Percentiles rank a stretch among this genome's conserved stretches.
phyloP scores from a whole-genome alignment of 768 basidiomycete genomes.

The Lentinula detonsa region DNA sequence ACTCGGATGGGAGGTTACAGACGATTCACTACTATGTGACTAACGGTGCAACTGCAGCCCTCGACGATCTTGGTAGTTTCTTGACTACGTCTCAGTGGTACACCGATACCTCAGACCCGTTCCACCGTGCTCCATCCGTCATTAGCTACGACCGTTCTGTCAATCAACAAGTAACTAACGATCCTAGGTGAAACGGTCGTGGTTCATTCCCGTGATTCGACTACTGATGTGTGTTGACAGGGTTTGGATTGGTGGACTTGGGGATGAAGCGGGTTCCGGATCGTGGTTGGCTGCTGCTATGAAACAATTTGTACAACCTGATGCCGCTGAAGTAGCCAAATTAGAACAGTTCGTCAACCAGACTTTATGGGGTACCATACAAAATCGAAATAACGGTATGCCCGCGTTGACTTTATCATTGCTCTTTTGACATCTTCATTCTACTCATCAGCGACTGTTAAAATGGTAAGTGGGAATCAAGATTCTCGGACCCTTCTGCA shows the following conservation, averaged over 20 bases:
- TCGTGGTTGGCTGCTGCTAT: conserved; percentile 51
- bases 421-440: background rate
- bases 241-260: conserved; percentile 56
- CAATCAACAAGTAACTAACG: conserved; percentile 42
- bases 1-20: conserved; percentile 44
- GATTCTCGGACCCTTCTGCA: background rate
- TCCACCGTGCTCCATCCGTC: conserved; percentile 46
- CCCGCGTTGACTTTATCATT: conserved; percentile 21
- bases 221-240: conserved; percentile 10
- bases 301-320: conserved; percentile 53
- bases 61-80: conserved; percentile 48
- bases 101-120: conserved; percentile 41
- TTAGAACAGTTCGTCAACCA: conserved; percentile 42
- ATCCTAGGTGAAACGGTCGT: conserved; percentile 20
- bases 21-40: conserved; percentile 49
- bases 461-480: conserved; percentile 30
- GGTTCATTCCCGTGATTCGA: background rate
- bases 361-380: conserved; percentile 44
- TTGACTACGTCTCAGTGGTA: conserved; percentile 52
- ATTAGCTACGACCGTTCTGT: conserved; percentile 49
- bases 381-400: conserved; percentile 35
- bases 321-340: conserved; percentile 45
- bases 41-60: conserved; percentile 35
- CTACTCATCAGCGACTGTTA: conserved; percentile 36
- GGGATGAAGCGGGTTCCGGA: conserved; percentile 56